A percentile compares a stretch with the other conserved stretches of the same genome.
Evolutionary conservation across 352 stramenopile species (phyloP).

Genomic region (Phytophthora uliginosa): DNA sequence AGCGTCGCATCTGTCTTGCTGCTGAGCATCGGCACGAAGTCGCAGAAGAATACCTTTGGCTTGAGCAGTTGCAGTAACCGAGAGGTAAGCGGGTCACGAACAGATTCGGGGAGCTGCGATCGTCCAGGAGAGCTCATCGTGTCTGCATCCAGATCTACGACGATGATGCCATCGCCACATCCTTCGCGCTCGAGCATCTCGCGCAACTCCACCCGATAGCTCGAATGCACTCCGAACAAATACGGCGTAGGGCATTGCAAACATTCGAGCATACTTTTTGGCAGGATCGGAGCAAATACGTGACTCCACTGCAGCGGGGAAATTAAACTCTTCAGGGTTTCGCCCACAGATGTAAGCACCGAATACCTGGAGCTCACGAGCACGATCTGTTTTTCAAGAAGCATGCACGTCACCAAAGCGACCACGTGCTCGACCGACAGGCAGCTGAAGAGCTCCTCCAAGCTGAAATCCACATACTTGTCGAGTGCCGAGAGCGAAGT

Average conservation of each 20-base stretch:
- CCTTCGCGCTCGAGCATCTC: conserved; percentile 83
- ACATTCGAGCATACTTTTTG: conserved; percentile 84
- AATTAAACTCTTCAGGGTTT: conserved; percentile 85
- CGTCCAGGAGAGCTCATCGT: conserved; percentile 56
- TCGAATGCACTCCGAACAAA: conserved; percentile 87
- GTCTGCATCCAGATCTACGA: conserved; percentile 80
- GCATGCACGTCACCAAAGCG: conserved; percentile 72
- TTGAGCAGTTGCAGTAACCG: conserved; percentile 75
- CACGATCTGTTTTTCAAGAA: conserved; percentile 84
- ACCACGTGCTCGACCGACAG: conserved; percentile 81
- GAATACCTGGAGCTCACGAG: conserved; percentile 85
- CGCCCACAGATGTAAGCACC: conserved; percentile 80
- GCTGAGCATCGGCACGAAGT: conserved; percentile 74
- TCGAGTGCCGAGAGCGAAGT: conserved; percentile 61
- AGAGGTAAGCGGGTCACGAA: conserved; percentile 54
- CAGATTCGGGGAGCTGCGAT: conserved; percentile 54
- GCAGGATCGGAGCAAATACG: conserved; percentile 86
- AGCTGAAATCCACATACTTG: conserved; percentile 81
- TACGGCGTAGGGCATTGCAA: conserved; percentile 89
- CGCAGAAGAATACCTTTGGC: conserved; percentile 81
- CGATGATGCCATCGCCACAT: conserved; percentile 76
- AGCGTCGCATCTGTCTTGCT: conserved; percentile 40
- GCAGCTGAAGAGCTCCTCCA: conserved; percentile 87
- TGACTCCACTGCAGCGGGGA: conserved; percentile 87
- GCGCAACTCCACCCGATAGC: conserved; percentile 68